These are phyloP conservation scores for Shiraia bambusicola DNA, from an alignment of 2,329 filamentous ascomycete genomes.

Conservation along the genomic window DNA sequence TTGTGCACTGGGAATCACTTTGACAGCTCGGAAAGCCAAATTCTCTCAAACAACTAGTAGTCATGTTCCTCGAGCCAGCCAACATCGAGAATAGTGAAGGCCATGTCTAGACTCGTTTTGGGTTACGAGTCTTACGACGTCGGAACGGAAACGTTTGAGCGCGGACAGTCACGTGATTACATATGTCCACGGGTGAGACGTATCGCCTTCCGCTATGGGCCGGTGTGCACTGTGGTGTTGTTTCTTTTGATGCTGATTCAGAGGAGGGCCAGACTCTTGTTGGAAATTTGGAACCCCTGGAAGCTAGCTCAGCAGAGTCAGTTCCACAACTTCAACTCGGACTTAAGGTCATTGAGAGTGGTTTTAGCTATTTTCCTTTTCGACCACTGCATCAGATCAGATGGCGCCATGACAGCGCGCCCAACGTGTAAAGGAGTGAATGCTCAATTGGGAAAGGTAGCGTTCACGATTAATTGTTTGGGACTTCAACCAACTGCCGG, in stretches of 20 bases:
- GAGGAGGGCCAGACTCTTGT: conserved; percentile 8
- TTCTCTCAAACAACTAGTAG: background rate
- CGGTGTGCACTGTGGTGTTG: too few relatives aligned
- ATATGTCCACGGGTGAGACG: background rate
- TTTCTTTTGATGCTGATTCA: conserved; percentile 3
- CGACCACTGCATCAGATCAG: too few relatives aligned
- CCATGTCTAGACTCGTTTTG: too few relatives aligned
- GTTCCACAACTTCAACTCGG: too few relatives aligned
- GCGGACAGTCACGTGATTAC: background rate
- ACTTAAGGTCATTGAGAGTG: conserved; percentile 9
- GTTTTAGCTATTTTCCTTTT: conserved; percentile 5
- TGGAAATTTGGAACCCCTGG: conserved; percentile 14
- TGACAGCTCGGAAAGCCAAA: background rate
- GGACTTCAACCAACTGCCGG: conserved; percentile 1
- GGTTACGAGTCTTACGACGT: too few relatives aligned
- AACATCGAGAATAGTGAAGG: background rate
- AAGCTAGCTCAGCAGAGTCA: too few relatives aligned
- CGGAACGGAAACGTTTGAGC: too few relatives aligned
- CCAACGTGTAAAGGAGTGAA: background rate
- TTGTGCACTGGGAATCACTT: conserved; percentile 4
- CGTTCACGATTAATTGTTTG: background rate
- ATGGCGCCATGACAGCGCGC: background rate
- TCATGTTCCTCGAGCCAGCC: background rate
- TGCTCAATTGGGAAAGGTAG: background rate
- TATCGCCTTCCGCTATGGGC: conserved; percentile 5